These are phyloP conservation scores for Kazachstania sp. DNA, from an alignment of 1,139 yeast genomes.

Conservation along the genomic window DNA sequence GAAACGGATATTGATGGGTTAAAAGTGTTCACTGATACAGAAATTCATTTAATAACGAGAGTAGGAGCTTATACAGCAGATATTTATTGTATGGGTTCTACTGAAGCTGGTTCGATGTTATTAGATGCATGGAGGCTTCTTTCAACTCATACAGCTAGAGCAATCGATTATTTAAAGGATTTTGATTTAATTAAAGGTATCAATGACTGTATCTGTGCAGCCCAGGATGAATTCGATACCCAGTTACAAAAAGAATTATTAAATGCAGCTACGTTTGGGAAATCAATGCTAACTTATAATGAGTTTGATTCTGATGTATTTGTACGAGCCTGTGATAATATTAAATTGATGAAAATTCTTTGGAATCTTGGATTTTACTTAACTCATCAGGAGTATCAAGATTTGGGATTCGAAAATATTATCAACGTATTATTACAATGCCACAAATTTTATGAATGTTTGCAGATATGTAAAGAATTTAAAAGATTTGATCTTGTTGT, in stretches of 20 bases:
- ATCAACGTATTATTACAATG: constrained; percentile 53
- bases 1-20: constrained; percentile 64
- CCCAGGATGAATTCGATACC: constrained; percentile 68
- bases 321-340: constrained; percentile 47
- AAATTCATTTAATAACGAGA: constrained; percentile 55
- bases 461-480: constrained; percentile 51
- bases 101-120: constrained; percentile 73
- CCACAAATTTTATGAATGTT: constrained; percentile 53
- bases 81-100: constrained; percentile 74
- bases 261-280: constrained; percentile 82
- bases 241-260: constrained; percentile 72
- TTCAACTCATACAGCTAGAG: constrained; percentile 61
- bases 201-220: constrained; percentile 62
- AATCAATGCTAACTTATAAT: constrained; percentile 41
- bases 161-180: constrained; percentile 67
- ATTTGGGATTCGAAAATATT: constrained; percentile 46
- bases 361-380: constrained; percentile 58
- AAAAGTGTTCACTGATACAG: constrained; percentile 49
- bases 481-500: constrained; percentile 10
- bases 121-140: constrained; percentile 75
- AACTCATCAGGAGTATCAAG: constrained; percentile 47
- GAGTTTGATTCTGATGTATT: constrained; percentile 33
- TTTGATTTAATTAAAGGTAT: constrained; percentile 57
- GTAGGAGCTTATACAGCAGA: constrained; percentile 53
- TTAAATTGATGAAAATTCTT: constrained; percentile 49